Evolutionary conservation across 129 eudicot genomes (phyloP).

Genomic region (Apium graveolens): DNA sequence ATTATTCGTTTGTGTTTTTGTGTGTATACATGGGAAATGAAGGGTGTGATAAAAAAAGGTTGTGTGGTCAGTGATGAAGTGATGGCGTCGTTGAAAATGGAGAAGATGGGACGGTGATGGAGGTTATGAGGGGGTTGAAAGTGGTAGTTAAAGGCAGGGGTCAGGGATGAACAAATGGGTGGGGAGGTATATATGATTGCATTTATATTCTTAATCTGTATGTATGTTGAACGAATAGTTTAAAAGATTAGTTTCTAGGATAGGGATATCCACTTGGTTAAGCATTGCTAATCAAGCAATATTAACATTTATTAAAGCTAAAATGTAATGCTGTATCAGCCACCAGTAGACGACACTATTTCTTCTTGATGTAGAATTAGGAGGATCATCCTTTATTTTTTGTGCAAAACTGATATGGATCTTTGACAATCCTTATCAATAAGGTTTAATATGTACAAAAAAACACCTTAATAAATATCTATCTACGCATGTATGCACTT

Average conservation of each 20-base stretch:
- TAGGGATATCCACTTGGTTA: not conserved
- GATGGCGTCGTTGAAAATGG: no score
- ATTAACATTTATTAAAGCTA: not conserved
- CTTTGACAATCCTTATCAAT: not conserved
- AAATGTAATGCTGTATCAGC: not conserved
- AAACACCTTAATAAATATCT: not conserved
- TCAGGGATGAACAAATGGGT: no score
- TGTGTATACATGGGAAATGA: no score
- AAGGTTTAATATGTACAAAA: not conserved
- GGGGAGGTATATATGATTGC: no score
- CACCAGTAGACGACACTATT: not conserved
- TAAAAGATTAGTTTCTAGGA: not conserved
- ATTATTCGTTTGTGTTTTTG: no score
- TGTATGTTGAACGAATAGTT: no score
- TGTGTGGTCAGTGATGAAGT: no score
- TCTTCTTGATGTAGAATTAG: not conserved
- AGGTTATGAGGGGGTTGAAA: no score
- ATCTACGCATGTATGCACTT: not conserved
- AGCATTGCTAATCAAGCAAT: not conserved
- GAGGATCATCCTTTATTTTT: not conserved
- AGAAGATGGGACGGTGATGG: no score
- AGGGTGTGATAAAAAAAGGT: no score
- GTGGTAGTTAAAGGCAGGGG: no score
- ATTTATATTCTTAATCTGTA: no score
- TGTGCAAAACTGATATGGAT: not conserved